Evolutionary conservation across 495 filamentous ascomycete species (phyloP).

Genomic region (Podospora pseudopauciseta): DNA sequence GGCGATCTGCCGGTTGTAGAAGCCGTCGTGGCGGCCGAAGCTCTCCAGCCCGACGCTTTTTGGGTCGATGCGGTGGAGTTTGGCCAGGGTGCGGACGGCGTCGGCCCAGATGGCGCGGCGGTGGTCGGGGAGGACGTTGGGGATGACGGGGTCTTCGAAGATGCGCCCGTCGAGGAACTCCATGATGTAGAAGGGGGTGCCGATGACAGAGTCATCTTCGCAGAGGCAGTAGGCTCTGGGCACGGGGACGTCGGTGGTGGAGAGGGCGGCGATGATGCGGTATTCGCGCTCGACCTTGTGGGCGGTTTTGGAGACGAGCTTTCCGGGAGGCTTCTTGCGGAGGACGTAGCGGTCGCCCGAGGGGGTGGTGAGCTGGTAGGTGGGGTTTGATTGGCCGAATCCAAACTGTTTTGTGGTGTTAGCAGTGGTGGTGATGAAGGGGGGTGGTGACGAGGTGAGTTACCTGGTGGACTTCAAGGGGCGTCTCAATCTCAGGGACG

Average conservation of each 20-base stretch:
- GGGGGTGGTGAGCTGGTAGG: slow-evolving; percentile 76
- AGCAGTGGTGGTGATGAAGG: neutral
- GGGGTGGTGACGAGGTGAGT: slow-evolving; percentile 11
- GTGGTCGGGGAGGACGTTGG: slow-evolving; percentile 64
- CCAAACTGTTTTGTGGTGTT: slow-evolving; percentile 62
- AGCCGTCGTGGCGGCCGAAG: slow-evolving; percentile 72
- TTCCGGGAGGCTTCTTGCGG: slow-evolving; percentile 93
- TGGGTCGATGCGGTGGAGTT: slow-evolving; percentile 73
- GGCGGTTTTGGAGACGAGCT: slow-evolving; percentile 85
- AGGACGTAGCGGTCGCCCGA: slow-evolving; percentile 71
- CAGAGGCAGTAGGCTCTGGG: slow-evolving; percentile 84
- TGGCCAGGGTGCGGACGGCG: slow-evolving; percentile 78
- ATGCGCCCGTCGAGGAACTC: slow-evolving; percentile 88
- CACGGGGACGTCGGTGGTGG: slow-evolving; percentile 76
- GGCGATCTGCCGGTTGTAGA: slow-evolving; percentile 81
- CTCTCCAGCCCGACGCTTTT: slow-evolving; percentile 59
- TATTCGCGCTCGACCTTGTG: slow-evolving; percentile 96
- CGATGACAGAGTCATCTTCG: slow-evolving; percentile 72
- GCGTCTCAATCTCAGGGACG: slow-evolving; percentile 75
- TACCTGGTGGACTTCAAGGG: slow-evolving; percentile 87
- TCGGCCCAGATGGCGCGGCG: slow-evolving; percentile 80
- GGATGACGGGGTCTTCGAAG: slow-evolving; percentile 82
- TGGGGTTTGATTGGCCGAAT: slow-evolving; percentile 96
- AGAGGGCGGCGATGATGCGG: slow-evolving; percentile 79
- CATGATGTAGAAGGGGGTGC: slow-evolving; percentile 96